Evolutionary conservation across 768 basidiomycete genomes (phyloP), one percentile per base, ranked within the genome.

Genomic region (Boletus tylopilopsis): DNA sequence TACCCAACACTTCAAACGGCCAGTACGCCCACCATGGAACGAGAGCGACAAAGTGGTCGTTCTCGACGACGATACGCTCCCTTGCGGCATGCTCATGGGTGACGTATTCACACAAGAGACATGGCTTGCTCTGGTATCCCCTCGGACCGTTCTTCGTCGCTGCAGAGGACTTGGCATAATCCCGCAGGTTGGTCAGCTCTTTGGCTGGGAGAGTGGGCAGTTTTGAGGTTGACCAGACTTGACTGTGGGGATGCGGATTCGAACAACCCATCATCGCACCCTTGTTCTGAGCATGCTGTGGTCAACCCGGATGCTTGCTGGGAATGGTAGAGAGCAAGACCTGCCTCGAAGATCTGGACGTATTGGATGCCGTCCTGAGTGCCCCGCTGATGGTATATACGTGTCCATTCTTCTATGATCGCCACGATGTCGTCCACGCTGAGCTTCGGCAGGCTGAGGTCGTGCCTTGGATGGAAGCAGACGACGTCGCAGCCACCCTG

Each of bases 11-110:
- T 66, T 96, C 94, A 62, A 84, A 96, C 0, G 94, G 94, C 94
- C 93, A 96, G 27, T 81, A 80, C 6, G 93, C 94, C 94, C 94
- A 96, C 85, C 90, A 95, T 2, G 94, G 94, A 4, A 94, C 92
- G 2, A 95, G 62, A 0, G 85, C 90, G 3, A 88, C 75, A 80
- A 90, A 96, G 60, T 87, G 77, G 16, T 81, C 78, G 59, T 90
- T 89, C 63, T 76, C 71, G 29, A 84, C 64, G 3, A 94, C 84
- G 34, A 92, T 69, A 11, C 93, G 81, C 13, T 80, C 77, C 47
- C 75, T 67, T 22, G 70, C 63, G n/a, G 60, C 64, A 8, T 80
- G 64, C 65, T 94, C 91, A 34, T 79, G 75, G 45, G 83, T 72
- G 19, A 80, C 84, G 57, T 94, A 94, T 50, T 91, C 89, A 60